A percentile compares a stretch with the other conserved stretches of the same genome.
Conservation (phyloP, 495 filamentous ascomycete genomes). For the Acidiella bohemica region DNA sequence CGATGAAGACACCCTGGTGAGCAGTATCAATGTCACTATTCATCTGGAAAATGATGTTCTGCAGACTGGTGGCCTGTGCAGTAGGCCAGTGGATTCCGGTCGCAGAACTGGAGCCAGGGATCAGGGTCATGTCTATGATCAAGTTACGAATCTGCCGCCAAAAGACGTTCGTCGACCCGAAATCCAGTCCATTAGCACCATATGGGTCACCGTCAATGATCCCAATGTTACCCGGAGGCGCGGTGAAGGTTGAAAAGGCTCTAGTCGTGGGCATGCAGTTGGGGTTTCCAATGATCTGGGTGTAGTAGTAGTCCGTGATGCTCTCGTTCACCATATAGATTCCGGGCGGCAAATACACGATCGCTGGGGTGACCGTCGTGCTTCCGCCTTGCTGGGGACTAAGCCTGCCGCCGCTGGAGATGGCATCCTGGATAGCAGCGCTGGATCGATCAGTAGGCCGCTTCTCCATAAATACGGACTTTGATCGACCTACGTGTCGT, state of each 20-base stretch:
- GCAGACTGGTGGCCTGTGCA: conserved; percentile 53
- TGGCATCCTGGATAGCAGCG: conserved; percentile 36
- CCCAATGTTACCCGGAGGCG: conserved; percentile 43
- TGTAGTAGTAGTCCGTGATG: conserved; percentile 30
- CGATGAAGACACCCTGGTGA: conserved; percentile 77
- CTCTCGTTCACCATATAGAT: conserved; percentile 28
- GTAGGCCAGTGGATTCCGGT: conserved; percentile 72
- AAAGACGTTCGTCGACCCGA: conserved; percentile 55
- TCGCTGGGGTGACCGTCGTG: conserved; percentile 33
- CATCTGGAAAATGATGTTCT: conserved; percentile 69
- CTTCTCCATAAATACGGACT: too few species aligned
- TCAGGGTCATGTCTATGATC: conserved; percentile 54
- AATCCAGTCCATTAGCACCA: conserved; percentile 18
- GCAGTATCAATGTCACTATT: conserved; percentile 50
- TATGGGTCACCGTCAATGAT: conserved; percentile 42
- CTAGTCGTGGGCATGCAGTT: conserved; percentile 50
- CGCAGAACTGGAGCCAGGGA: conserved; percentile 39
- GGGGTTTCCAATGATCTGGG: conserved; percentile 38
- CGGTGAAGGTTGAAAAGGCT: conserved; percentile 47
- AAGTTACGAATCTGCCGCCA: conserved; percentile 68
- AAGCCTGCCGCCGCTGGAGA: conserved; percentile 24
- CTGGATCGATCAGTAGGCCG: too few species aligned
- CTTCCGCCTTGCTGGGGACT: conserved; percentile 28
- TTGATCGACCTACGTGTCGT: too few species aligned
- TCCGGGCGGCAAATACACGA: conserved; percentile 49